Evolutionary conservation across 1,284 basidiomycete species (phyloP).

Genomic region (Fistulinella cinereoalba): DNA sequence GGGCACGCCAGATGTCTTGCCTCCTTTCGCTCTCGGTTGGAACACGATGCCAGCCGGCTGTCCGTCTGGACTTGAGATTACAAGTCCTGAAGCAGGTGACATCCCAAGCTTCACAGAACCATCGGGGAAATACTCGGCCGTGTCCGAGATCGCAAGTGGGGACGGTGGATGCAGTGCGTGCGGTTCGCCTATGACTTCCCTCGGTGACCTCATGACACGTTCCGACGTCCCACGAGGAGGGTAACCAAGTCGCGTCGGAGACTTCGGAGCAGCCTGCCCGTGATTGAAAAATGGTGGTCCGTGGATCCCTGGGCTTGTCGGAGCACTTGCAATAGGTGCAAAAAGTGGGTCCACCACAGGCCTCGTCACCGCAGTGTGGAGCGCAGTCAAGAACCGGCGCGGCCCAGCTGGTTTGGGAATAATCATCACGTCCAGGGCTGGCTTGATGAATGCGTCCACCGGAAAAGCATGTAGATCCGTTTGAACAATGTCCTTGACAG

Average conservation of each 20-base stretch:
- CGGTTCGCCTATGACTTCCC: conserved; percentile 41
- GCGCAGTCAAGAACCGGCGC: conserved; percentile 82
- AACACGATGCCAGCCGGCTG: conserved; percentile 94
- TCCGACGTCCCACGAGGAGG: conserved; percentile 59
- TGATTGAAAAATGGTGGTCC: conserved; percentile 44
- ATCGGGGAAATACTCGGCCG: conserved; percentile 86
- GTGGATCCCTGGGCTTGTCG: conserved; percentile 62
- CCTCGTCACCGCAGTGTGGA: conserved; percentile 82
- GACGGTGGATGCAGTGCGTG: conserved; percentile 57
- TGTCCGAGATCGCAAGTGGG: conserved; percentile 72
- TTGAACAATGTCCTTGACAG: conserved; percentile 83
- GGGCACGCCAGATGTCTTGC: conserved; percentile 18
- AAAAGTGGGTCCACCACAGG: conserved; percentile 89
- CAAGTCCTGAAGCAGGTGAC: conserved; percentile 81
- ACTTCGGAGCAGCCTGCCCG: conserved; percentile 35
- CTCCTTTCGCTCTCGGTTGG: conserved; percentile 63
- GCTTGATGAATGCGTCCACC: conserved; percentile 36
- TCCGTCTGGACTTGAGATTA: conserved; percentile 91
- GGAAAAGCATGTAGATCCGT: conserved; percentile 56
- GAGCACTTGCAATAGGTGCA: conserved; percentile 88
- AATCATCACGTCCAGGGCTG: conserved; percentile 81
- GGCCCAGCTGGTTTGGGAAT: conserved; percentile 95
- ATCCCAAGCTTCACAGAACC: conserved; percentile 65
- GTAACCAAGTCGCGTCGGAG: conserved; percentile 40
- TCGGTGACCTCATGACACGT: conserved; percentile 53